These are phyloP conservation scores for Chaetomiaceae sp. DNA, from an alignment of 2,329 filamentous ascomycete species.

Conservation along the genomic window DNA sequence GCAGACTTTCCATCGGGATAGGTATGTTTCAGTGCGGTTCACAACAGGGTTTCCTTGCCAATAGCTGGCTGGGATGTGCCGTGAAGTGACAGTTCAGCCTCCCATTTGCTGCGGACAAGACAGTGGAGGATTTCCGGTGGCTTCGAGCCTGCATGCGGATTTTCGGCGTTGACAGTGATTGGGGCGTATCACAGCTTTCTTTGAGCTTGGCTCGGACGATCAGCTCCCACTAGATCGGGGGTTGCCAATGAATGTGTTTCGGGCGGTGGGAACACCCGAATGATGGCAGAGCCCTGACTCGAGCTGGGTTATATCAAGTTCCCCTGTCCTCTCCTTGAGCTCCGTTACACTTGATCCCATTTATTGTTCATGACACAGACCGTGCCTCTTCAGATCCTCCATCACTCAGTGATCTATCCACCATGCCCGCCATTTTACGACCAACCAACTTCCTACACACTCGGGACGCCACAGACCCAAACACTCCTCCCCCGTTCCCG, in stretches of 20 bases:
- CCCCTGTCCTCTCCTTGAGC: background rate
- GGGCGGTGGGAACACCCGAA: slow-evolving; percentile 4
- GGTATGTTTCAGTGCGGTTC: slow-evolving; percentile 5
- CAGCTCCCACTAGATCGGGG: background rate
- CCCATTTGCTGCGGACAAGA: slow-evolving; percentile 13
- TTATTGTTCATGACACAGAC: background rate
- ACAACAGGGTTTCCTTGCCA: slow-evolving; percentile 1
- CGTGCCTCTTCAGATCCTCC: too few relatives aligned
- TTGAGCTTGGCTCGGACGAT: background rate
- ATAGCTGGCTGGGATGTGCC: background rate
- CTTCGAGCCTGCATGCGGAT: background rate
- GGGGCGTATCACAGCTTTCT: slow-evolving; percentile 1
- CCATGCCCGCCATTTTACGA: background rate
- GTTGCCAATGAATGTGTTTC: background rate
- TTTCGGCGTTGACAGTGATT: slow-evolving; percentile 3
- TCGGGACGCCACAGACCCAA: background rate
- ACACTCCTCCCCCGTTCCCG: background rate
- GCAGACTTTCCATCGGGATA: background rate
- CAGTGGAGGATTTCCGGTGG: slow-evolving; percentile 15
- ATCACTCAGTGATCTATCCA: too few relatives aligned
- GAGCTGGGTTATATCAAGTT: background rate
- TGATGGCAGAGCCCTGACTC: background rate
- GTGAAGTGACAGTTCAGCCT: background rate
- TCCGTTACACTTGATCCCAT: background rate
- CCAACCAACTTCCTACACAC: background rate